Percentiles rank a stretch among this genome's conserved stretches.
Conservation (phyloP, 2,329 filamentous ascomycete species). For the Biscogniauxia marginata region DNA sequence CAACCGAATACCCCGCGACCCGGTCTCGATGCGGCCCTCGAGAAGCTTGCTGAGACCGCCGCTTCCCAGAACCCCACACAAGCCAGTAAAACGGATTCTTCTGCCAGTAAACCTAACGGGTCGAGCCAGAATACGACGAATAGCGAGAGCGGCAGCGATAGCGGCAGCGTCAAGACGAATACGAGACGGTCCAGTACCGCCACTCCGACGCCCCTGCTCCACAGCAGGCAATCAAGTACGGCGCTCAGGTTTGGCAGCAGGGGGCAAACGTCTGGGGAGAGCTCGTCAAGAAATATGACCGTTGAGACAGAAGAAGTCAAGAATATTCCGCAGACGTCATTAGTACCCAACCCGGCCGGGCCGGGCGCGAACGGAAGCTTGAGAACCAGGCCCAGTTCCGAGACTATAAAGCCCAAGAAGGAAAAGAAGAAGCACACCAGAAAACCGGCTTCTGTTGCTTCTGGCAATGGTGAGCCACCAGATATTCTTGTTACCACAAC, state of each 20-base stretch:
- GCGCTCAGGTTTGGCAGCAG: slow-evolving; percentile 66
- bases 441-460: slow-evolving; percentile 69
- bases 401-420: slow-evolving; percentile 93
- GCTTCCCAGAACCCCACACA: slow-evolving; percentile 41
- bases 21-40: slow-evolving; percentile 44
- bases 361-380: slow-evolving; percentile 70
- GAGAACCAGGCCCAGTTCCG: slow-evolving; percentile 84
- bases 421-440: slow-evolving; percentile 79
- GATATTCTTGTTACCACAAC: slow-evolving; percentile 28
- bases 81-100: slow-evolving; percentile 35
- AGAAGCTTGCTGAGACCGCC: slow-evolving; percentile 52
- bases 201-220: slow-evolving; percentile 51
- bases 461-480: slow-evolving; percentile 67
- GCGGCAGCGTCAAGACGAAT: slow-evolving; percentile 49
- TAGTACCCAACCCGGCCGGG: slow-evolving; percentile 64
- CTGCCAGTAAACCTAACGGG: slow-evolving; percentile 43
- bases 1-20: slow-evolving; percentile 67
- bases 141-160: slow-evolving; percentile 66
- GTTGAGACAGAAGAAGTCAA: slow-evolving; percentile 96
- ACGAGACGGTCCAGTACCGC: slow-evolving; percentile 42
- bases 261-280: slow-evolving; percentile 65
- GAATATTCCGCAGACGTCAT: slow-evolving; percentile 80
- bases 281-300: slow-evolving; percentile 86
- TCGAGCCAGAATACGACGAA: slow-evolving; percentile 46
- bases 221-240: slow-evolving; percentile 64